phyloP scores from a whole-genome alignment of 2,329 filamentous ascomycete genomes.

The Helotiales sp. region DNA sequence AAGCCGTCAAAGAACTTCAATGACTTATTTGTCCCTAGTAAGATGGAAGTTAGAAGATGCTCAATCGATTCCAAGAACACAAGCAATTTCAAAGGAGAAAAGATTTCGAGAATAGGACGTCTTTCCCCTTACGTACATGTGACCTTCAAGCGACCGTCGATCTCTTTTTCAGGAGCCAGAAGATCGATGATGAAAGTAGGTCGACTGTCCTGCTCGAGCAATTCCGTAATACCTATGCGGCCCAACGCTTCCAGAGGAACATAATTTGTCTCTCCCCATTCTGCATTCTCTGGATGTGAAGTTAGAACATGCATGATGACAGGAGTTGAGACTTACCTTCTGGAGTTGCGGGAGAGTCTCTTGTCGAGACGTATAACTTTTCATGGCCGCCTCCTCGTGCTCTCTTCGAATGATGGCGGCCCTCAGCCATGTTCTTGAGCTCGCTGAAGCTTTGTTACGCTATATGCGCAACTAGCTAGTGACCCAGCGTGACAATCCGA shows the following conservation, averaged over 20 bases:
- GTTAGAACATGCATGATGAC: neutral
- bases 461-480: no score
- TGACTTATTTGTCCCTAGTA: slow-evolving; percentile 20
- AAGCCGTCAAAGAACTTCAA: slow-evolving; percentile 26
- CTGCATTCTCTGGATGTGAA: neutral
- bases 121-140: slow-evolving; percentile 13
- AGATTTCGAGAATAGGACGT: no score
- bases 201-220: slow-evolving; percentile 26
- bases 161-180: slow-evolving; percentile 9
- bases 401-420: slow-evolving; percentile 3
- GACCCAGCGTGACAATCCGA: no score
- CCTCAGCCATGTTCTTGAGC: neutral
- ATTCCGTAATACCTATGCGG: slow-evolving; percentile 23
- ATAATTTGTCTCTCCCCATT: neutral
- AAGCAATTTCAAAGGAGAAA: no score
- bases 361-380: neutral
- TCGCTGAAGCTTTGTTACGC: no score
- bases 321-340: neutral
- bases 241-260: neutral
- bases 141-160: slow-evolving; percentile 17
- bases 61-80: no score
- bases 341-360: neutral
- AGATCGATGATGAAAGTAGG: slow-evolving; percentile 29
- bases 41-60: no score
- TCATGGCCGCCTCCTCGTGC: slow-evolving; percentile 1